Conservation (phyloP, 805 yeast species). For the Starmerella stellata region DNA sequence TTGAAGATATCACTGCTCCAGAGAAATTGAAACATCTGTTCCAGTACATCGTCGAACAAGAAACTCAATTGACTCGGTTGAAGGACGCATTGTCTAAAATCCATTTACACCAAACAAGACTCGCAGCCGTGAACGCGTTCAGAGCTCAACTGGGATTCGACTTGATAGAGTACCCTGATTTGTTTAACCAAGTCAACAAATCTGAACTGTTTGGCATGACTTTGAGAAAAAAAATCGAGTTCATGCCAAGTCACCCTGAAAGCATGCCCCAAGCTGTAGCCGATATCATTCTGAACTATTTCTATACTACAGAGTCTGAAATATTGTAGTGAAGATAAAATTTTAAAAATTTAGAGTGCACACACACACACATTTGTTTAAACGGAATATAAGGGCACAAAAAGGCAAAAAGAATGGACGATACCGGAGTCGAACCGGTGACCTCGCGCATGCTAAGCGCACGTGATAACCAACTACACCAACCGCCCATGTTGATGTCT, state of each 20-base stretch:
- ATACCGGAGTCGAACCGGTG: conserved; percentile 18
- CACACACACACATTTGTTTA: too few relatives aligned
- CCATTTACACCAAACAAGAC: too few relatives aligned
- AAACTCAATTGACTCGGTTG: too few relatives aligned
- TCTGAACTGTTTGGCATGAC: neutral
- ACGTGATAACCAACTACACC: conserved; percentile 18
- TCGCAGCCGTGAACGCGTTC: neutral
- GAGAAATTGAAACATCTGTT: too few relatives aligned
- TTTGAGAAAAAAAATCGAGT: neutral
- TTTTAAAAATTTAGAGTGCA: too few relatives aligned
- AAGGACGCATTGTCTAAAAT: too few relatives aligned
- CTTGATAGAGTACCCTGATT: neutral
- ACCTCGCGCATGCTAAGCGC: conserved; percentile 19
- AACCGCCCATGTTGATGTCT: conserved; percentile 9
- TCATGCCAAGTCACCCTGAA: neutral
- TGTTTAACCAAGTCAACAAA: neutral
- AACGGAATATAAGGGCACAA: too few relatives aligned
- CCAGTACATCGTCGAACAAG: too few relatives aligned
- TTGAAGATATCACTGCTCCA: too few relatives aligned
- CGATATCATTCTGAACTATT: neutral
- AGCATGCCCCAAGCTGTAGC: neutral
- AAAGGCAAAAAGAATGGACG: conserved; percentile 11
- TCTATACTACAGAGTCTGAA: neutral
- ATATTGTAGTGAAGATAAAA: too few relatives aligned
- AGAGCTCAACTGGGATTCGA: neutral